Conservation (phyloP, 176 grass and related monocot genomes). For the Rhynchospora tenuis region DNA sequence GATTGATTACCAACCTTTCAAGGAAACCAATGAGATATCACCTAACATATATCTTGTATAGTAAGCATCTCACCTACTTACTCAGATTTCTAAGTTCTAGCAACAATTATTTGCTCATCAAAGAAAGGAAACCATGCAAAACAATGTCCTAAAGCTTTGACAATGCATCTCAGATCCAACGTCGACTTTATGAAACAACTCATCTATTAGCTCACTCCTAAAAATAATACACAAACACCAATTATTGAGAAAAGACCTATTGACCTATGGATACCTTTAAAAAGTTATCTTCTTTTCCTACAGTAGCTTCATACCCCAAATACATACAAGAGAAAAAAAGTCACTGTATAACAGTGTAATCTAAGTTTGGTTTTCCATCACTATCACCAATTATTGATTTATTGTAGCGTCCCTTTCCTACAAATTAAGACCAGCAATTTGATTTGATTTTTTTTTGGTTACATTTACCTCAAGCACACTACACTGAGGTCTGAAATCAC, state of each 20-base stretch:
- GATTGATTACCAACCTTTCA: neutral
- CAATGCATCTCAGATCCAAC: neutral
- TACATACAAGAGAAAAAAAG: neutral
- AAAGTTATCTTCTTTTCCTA: neutral
- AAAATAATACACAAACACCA: neutral
- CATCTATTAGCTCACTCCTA: neutral
- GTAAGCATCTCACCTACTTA: constrained; percentile 1
- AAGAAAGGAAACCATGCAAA: neutral
- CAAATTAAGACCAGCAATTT: neutral
- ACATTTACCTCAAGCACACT: neutral
- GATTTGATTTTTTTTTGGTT: neutral
- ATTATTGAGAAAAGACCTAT: neutral
- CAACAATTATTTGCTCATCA: neutral
- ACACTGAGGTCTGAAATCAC: neutral
- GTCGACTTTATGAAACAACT: neutral
- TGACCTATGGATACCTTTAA: neutral
- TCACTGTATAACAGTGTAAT: neutral
- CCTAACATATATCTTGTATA: constrained; percentile 11
- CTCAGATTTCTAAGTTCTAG: neutral
- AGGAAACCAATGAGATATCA: constrained; percentile 5
- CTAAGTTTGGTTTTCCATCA: constrained; percentile 5
- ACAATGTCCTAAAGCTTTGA: neutral
- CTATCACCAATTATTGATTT: neutral
- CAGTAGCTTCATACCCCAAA: neutral
- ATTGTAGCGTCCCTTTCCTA: neutral